These are phyloP conservation scores for Phlebopus sp. DNA, from an alignment of 1,284 basidiomycete genomes.

Conservation along the genomic window DNA sequence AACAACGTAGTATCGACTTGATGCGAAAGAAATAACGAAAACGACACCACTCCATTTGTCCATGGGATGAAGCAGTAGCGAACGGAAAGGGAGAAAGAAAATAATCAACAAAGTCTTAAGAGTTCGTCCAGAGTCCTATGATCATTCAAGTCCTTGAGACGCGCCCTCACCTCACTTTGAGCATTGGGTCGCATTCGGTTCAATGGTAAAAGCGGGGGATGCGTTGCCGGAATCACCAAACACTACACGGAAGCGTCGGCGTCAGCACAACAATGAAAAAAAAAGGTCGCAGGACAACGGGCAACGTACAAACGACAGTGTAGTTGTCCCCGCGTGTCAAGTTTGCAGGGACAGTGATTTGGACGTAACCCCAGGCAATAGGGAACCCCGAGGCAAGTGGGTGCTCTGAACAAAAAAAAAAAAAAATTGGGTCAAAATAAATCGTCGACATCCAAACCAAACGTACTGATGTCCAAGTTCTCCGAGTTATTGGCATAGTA, in stretches of 20 bases:
- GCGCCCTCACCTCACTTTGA: background rate
- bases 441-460: too few relatives aligned
- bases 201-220: slow-evolving; percentile 1
- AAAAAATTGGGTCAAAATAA: too few relatives aligned
- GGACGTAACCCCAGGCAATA: slow-evolving; percentile 32
- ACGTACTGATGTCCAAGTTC: slow-evolving; percentile 39
- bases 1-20: background rate
- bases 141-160: too few relatives aligned
- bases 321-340: slow-evolving; percentile 30
- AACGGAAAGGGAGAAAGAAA: too few relatives aligned
- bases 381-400: slow-evolving; percentile 41
- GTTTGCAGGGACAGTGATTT: slow-evolving; percentile 33
- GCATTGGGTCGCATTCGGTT: background rate
- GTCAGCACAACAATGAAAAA: background rate
- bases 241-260: slow-evolving; percentile 3
- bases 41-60: background rate
- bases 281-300: too few relatives aligned
- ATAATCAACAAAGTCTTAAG: too few relatives aligned
- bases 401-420: slow-evolving; percentile 36
- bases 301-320: slow-evolving; percentile 34
- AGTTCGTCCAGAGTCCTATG: too few relatives aligned
- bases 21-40: slow-evolving; percentile 7
- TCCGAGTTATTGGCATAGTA: slow-evolving; percentile 27
- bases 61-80: background rate
- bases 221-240: slow-evolving; percentile 5